Evolutionary conservation across 352 stramenopile species (phyloP).

Genomic region (Phytophthora pseudosyringae): DNA sequence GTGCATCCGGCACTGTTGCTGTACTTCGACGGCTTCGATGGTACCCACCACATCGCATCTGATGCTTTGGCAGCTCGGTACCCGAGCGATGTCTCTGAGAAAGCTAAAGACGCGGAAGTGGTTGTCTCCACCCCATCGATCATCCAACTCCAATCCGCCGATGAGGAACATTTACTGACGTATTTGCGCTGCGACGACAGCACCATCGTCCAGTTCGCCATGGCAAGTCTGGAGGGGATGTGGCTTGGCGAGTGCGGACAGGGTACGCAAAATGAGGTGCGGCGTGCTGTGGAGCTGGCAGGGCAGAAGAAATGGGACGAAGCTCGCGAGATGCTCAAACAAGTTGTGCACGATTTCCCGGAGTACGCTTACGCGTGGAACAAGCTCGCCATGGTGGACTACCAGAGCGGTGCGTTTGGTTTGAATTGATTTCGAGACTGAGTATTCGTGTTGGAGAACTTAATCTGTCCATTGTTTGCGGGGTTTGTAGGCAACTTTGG

Average conservation of each 20-base stretch:
- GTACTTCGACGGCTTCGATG: slow-evolving; percentile 80
- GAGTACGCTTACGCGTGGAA: slow-evolving; percentile 76
- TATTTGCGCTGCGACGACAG: slow-evolving; percentile 75
- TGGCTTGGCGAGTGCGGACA: slow-evolving; percentile 71
- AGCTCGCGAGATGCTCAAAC: slow-evolving; percentile 54
- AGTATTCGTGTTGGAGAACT: not conserved
- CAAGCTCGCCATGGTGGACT: slow-evolving; percentile 76
- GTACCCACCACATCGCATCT: slow-evolving; percentile 69
- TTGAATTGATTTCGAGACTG: not conserved
- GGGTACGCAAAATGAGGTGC: slow-evolving; percentile 46
- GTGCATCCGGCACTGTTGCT: slow-evolving; percentile 69
- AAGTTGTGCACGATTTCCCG: slow-evolving; percentile 54
- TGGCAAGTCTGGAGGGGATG: slow-evolving; percentile 71
- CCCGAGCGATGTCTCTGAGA: slow-evolving; percentile 51
- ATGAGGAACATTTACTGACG: slow-evolving; percentile 67
- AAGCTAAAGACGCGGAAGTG: slow-evolving; percentile 2
- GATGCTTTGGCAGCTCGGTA: slow-evolving; percentile 61
- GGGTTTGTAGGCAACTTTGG: slow-evolving; percentile 49
- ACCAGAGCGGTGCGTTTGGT: slow-evolving; percentile 51
- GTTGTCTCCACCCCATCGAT: slow-evolving; percentile 60
- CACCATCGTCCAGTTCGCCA: slow-evolving; percentile 75
- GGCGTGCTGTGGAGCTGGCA: slow-evolving; percentile 49
- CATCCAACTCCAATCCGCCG: slow-evolving; percentile 68
- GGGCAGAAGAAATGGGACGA: slow-evolving; percentile 39
- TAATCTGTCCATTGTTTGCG: not conserved